Conservation (phyloP, 2,329 filamentous ascomycete species). For the Knufia petricola region DNA sequence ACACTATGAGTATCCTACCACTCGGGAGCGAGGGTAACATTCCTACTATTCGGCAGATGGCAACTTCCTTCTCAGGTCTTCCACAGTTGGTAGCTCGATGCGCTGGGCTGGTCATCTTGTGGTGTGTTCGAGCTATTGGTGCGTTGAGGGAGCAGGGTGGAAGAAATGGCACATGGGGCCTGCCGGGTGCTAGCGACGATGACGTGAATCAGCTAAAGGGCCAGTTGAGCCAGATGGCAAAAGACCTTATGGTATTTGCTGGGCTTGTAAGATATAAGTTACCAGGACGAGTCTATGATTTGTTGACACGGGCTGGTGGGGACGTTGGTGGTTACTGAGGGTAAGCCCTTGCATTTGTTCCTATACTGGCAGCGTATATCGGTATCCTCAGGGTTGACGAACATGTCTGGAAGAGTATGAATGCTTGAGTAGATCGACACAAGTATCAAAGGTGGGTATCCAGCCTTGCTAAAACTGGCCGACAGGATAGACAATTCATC, state of each 20-base stretch:
- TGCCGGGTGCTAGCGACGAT: conserved; percentile 41
- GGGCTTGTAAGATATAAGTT: conserved; percentile 86
- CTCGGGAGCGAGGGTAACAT: conserved; percentile 44
- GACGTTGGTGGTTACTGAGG: conserved; percentile 43
- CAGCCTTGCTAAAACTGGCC: too few relatives aligned
- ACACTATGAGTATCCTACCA: conserved; percentile 20
- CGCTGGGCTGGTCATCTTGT: conserved; percentile 83
- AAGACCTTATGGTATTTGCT: conserved; percentile 88
- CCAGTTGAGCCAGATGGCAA: conserved; percentile 50
- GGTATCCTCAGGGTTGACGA: too few relatives aligned
- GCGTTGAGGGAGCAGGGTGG: conserved; percentile 61
- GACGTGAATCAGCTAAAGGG: conserved; percentile 20
- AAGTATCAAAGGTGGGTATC: too few relatives aligned
- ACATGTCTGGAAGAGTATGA: too few relatives aligned
- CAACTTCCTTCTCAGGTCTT: conserved; percentile 69
- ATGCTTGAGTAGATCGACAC: too few relatives aligned
- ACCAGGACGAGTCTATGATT: conserved; percentile 78
- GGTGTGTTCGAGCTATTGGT: conserved; percentile 81
- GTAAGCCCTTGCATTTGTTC: too few relatives aligned
- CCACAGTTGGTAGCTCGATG: conserved; percentile 77
- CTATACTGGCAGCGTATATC: too few relatives aligned
- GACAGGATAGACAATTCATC: too few relatives aligned
- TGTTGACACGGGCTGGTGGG: conserved; percentile 68
- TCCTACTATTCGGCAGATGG: conserved; percentile 65
- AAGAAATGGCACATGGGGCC: conserved; percentile 59